Conservation (phyloP, 1,284 basidiomycete species). For the Cronartium ribicola region DNA sequence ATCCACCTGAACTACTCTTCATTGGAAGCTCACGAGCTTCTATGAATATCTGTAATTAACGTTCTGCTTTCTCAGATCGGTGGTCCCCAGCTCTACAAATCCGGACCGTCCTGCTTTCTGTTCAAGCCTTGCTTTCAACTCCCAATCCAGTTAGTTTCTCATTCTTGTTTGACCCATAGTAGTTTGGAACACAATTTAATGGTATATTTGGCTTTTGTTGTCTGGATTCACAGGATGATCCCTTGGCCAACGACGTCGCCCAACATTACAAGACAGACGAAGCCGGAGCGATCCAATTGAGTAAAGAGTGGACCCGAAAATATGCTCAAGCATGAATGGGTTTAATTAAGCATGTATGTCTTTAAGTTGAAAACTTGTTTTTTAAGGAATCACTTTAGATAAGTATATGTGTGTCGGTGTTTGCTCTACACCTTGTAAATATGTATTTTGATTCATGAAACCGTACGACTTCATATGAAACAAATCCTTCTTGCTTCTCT, state of each 20-base stretch:
- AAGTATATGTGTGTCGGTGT: too few relatives aligned
- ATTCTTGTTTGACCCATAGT: conserved; percentile 5
- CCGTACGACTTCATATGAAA: too few relatives aligned
- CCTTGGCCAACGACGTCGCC: conserved; percentile 85
- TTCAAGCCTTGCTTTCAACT: conserved; percentile 89
- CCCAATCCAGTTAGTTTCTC: conserved; percentile 68
- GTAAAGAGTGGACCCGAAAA: conserved; percentile 84
- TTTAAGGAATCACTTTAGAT: too few relatives aligned
- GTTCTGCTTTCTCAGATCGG: conserved; percentile 64
- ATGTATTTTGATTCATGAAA: too few relatives aligned
- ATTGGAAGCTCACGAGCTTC: background rate
- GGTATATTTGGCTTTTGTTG: background rate
- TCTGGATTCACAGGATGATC: conserved; percentile 64
- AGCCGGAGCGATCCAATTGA: conserved; percentile 79
- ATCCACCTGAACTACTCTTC: conserved; percentile 19
- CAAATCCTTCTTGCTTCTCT: too few relatives aligned
- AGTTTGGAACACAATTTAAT: background rate
- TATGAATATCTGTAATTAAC: background rate
- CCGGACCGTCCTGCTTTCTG: conserved; percentile 89
- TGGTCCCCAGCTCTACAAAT: conserved; percentile 99
- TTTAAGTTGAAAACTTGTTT: too few relatives aligned
- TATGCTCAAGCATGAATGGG: conserved; percentile 58
- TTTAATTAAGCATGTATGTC: too few relatives aligned
- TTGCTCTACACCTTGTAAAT: too few relatives aligned
- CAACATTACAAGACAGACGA: conserved; percentile 99